Evolutionary conservation across 1,284 basidiomycete species (phyloP).

Genomic region (Singerocomus rubriflavus): DNA sequence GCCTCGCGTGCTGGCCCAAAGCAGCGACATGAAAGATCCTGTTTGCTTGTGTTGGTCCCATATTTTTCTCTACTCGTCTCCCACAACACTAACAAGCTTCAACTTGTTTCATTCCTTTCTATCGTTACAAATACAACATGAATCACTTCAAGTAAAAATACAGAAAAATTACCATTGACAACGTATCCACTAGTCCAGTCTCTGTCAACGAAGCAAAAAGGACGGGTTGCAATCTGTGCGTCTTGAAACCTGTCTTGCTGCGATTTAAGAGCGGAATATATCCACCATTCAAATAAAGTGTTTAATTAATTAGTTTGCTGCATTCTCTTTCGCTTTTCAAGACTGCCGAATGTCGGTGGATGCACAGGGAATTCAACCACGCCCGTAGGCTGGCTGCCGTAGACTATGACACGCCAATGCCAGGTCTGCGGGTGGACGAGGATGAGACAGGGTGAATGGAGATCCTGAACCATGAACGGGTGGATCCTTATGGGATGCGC

Average conservation of each 20-base stretch:
- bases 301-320: constrained; percentile 16
- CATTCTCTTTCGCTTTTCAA: constrained; percentile 1
- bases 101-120: constrained; percentile 5
- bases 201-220: constrained; percentile 15
- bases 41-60: constrained; percentile 29
- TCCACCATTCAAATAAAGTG: constrained; percentile 14
- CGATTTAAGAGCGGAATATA: constrained; percentile 16
- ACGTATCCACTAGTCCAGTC: constrained; percentile 4
- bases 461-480: constrained; percentile 4
- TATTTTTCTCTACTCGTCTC: neutral
- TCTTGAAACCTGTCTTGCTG: constrained; percentile 13
- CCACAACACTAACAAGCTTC: neutral
- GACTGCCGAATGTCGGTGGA: neutral
- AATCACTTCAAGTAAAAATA: constrained; percentile 23
- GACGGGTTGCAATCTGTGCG: constrained; percentile 11
- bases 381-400: constrained; percentile 7
- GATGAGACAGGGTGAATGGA: constrained; percentile 5
- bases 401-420: constrained; percentile 14
- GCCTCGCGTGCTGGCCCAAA: neutral
- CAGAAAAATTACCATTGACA: constrained; percentile 11
- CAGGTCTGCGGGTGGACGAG: constrained; percentile 13
- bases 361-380: constrained; percentile 4
- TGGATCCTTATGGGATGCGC: constrained; percentile 11
- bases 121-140: constrained; percentile 25
- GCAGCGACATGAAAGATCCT: constrained; percentile 7